These are phyloP conservation scores for Chloromonas sp. DNA, from an alignment of 163 green algal species.

Conservation along the genomic window DNA sequence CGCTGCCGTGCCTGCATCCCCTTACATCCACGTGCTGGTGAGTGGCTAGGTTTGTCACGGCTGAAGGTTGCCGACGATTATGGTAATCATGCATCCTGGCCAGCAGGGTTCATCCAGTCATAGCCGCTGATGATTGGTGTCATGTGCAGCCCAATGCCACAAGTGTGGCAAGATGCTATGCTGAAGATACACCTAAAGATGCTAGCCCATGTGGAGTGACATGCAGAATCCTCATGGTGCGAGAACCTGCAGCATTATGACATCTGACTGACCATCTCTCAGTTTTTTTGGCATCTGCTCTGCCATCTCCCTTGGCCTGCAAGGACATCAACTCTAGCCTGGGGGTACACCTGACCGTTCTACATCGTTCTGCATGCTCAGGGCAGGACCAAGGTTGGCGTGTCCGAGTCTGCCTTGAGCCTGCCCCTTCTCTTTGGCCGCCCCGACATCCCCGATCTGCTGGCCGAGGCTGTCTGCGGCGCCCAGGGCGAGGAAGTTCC, in stretches of 20 bases:
- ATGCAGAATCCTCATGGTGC: not conserved
- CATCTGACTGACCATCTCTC: too few relatives aligned
- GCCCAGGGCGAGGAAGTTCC: not conserved
- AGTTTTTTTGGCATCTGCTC: too few relatives aligned
- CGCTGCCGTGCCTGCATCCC: too few relatives aligned
- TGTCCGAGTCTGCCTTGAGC: not conserved
- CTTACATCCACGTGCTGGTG: too few relatives aligned
- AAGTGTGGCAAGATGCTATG: not conserved
- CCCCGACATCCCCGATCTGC: not conserved
- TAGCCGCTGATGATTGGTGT: too few relatives aligned
- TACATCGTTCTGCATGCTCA: not conserved
- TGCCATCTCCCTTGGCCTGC: not conserved
- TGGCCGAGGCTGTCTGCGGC: not conserved
- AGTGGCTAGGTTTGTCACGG: too few relatives aligned
- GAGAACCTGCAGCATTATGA: too few relatives aligned
- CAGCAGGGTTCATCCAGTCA: too few relatives aligned
- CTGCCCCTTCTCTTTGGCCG: not conserved
- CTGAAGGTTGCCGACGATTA: too few relatives aligned
- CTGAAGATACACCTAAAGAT: not conserved
- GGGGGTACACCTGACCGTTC: not conserved
- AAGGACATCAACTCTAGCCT: not conserved
- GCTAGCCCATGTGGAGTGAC: not conserved
- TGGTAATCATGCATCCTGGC: too few relatives aligned
- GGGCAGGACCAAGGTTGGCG: not conserved
- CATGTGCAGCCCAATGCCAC: too few relatives aligned